phyloP scores from a whole-genome alignment of 192 early-diverging fungal species.

The Umbelopsis isabellina region DNA sequence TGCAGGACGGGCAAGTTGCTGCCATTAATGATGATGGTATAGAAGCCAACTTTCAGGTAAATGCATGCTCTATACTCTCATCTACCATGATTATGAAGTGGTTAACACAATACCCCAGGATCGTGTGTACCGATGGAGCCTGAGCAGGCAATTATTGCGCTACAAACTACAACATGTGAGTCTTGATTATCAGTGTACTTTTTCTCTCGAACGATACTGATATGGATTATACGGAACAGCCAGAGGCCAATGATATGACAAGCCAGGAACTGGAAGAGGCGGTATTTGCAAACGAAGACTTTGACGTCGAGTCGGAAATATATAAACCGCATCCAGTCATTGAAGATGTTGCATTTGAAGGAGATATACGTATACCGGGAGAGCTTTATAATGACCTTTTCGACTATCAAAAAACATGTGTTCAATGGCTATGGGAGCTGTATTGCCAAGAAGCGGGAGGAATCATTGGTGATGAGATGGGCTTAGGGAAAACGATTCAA shows the following conservation, averaged over 20 bases:
- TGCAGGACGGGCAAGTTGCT: conserved; percentile 28
- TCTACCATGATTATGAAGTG: neutral
- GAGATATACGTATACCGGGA: conserved; percentile 68
- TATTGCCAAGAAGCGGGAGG: conserved; percentile 88
- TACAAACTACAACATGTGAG: conserved; percentile 12
- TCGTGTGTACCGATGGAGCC: conserved; percentile 52
- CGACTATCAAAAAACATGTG: conserved; percentile 84
- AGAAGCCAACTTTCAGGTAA: conserved; percentile 47
- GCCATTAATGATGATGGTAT: conserved; percentile 70
- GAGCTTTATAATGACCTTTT: conserved; percentile 82
- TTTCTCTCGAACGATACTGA: neutral
- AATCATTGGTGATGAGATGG: conserved; percentile 95
- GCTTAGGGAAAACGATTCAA: conserved; percentile 94
- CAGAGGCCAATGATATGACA: conserved; percentile 17
- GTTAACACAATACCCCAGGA: conserved; percentile 17
- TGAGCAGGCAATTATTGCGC: conserved; percentile 42
- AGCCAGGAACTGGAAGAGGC: conserved; percentile 28
- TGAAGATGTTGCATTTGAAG: conserved; percentile 57
- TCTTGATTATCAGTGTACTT: neutral
- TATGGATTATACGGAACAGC: neutral
- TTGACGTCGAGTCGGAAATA: conserved; percentile 50
- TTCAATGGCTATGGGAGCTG: conserved; percentile 88
- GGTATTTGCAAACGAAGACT: conserved; percentile 34
- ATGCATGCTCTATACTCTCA: neutral
- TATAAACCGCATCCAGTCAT: conserved; percentile 47